Evolutionary conservation across 2,329 filamentous ascomycete genomes (phyloP), one percentile per base, ranked within the genome.

Genomic region (Neopestalotiopsis sp.): DNA sequence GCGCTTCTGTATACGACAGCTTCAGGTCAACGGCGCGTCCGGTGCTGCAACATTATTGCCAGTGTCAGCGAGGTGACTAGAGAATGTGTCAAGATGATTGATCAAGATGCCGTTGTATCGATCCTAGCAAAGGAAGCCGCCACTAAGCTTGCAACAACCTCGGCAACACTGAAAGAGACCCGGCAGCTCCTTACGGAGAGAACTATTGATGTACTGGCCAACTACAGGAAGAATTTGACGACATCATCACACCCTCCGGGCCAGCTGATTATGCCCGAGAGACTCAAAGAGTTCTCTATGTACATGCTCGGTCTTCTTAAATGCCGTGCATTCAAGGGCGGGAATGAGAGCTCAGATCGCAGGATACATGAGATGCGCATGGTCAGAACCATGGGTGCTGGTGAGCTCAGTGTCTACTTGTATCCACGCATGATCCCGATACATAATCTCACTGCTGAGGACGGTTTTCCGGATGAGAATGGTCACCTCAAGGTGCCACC

Each of bases 231-330:
- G 83, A 92, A 97, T 81, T 96, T 96, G 75, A 92, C 94, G 5
- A 85, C 89, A 2, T 93, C 93, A 68, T 89, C 90, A 2, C 94
- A 97, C 76, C 95, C 96, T 9, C 93, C 95, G 1, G 94, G 94
- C 5, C 95, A 99, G 80, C 89, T 99, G 38, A 94, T 99, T 38
- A 90, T 99, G 81, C 96, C 96, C 0, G 96, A 99, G 82, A 93
- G 95, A 73, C 88, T 99, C 38, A 98, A 98, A 79, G 96, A 99
- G 79, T 95, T 97, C 75, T 91, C 92, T 76, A 98, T 99, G 94
- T 98, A 96, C 80, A 93, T 97, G 82, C 90, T 99, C 10, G 92
- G 93, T 62, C 84, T 98, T 72, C 83, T 97, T 78, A 99, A 99
- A 81, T 95, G 90, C 68, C 90, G 96, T 69, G 95, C 95, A 2